phyloP scores from a whole-genome alignment of 23 red algal species.

The Gracilaria caudata region DNA sequence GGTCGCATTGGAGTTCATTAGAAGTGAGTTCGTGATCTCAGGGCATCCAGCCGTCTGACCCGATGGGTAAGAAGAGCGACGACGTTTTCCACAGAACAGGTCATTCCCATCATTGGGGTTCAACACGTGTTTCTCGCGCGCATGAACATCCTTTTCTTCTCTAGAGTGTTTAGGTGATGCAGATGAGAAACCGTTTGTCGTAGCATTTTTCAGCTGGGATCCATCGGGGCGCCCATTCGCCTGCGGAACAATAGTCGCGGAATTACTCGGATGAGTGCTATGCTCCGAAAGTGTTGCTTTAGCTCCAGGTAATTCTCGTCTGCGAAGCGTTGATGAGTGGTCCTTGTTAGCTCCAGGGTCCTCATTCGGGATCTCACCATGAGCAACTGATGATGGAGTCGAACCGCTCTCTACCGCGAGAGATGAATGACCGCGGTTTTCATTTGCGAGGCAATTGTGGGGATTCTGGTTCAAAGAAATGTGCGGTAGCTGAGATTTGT shows the following conservation, averaged over 20 bases:
- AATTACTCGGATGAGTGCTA: background rate
- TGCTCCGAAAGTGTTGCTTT: background rate
- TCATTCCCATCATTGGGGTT: background rate
- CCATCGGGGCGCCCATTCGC: background rate
- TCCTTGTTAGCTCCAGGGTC: background rate
- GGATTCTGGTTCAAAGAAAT: background rate
- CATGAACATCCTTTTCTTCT: background rate
- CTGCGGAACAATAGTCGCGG: background rate
- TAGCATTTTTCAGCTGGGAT: background rate
- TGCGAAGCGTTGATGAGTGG: background rate
- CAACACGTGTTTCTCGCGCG: background rate
- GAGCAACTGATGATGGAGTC: background rate
- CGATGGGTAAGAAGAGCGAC: background rate
- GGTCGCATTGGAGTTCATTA: background rate
- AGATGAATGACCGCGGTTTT: background rate
- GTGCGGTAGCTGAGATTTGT: background rate
- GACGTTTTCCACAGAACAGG: background rate
- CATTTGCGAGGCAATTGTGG: background rate
- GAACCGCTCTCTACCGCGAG: background rate
- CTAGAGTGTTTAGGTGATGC: background rate
- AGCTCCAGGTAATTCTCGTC: background rate
- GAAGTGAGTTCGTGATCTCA: background rate
- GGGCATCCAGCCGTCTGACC: background rate
- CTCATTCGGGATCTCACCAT: background rate
- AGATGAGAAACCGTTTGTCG: background rate